phyloP scores from a whole-genome alignment of 768 basidiomycete species.

The Russula sp. region DNA sequence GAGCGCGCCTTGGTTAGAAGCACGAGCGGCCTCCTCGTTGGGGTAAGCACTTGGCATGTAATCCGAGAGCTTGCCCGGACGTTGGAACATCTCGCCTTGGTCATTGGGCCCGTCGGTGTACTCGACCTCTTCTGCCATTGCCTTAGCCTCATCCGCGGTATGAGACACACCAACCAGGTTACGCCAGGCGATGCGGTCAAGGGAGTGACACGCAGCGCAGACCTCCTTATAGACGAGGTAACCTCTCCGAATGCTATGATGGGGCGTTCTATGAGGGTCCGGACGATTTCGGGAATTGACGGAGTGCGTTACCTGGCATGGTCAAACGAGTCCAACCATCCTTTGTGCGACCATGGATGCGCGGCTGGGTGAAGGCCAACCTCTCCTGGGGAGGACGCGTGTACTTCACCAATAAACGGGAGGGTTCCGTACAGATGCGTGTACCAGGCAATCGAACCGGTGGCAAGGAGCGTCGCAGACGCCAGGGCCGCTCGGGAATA shows the following conservation, averaged over 20 bases:
- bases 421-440: slow-evolving; percentile 86
- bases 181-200: slow-evolving; percentile 99
- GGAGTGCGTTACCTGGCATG: slow-evolving; percentile 73
- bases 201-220: slow-evolving; percentile 97
- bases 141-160: slow-evolving; percentile 82
- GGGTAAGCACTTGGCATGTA: slow-evolving; percentile 94
- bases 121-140: slow-evolving; percentile 94
- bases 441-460: slow-evolving; percentile 94
- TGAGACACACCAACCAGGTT: slow-evolving; percentile 98
- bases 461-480: slow-evolving; percentile 70
- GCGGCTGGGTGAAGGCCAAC: slow-evolving; percentile 86
- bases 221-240: slow-evolving; percentile 99
- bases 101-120: slow-evolving; percentile 95
- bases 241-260: slow-evolving; percentile 81
- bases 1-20: slow-evolving; percentile 88
- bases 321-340: slow-evolving; percentile 86
- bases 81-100: slow-evolving; percentile 96
- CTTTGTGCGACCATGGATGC: slow-evolving; percentile 92
- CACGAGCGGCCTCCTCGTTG: slow-evolving; percentile 96
- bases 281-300: slow-evolving; percentile 9
- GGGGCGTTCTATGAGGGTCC: slow-evolving; percentile 18
- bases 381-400: slow-evolving; percentile 88
- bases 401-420: slow-evolving; percentile 87
- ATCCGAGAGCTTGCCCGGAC: slow-evolving; percentile 97
- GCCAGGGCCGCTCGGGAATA: slow-evolving; percentile 69